These are phyloP conservation scores for Talaromyces liani DNA, from an alignment of 495 filamentous ascomycete genomes.

Conservation along the genomic window DNA sequence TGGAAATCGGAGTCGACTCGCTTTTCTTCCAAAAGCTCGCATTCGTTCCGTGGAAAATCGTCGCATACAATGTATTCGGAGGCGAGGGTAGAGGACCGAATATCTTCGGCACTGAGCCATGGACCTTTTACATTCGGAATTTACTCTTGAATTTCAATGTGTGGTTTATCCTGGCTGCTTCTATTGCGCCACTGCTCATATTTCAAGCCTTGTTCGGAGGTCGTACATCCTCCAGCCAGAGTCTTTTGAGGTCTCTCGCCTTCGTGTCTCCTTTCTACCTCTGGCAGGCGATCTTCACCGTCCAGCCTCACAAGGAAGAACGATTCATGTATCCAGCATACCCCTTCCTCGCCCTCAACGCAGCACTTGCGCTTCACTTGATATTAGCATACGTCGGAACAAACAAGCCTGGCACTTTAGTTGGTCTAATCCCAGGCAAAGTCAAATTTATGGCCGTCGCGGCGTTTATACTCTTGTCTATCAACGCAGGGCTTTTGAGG, in stretches of 20 bases:
- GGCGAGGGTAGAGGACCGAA: slow-evolving; percentile 70
- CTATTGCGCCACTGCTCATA: slow-evolving; percentile 55
- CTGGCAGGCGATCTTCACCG: slow-evolving; percentile 86
- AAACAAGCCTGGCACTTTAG: slow-evolving; percentile 52
- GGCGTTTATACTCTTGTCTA: slow-evolving; percentile 44
- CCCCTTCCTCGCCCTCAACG: slow-evolving; percentile 85
- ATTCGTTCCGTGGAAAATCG: slow-evolving; percentile 83
- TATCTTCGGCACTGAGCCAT: slow-evolving; percentile 94
- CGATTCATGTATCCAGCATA: slow-evolving; percentile 98
- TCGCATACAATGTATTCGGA: slow-evolving; percentile 90
- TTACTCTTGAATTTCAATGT: slow-evolving; percentile 90
- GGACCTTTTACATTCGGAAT: slow-evolving; percentile 94
- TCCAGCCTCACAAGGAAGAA: slow-evolving; percentile 96
- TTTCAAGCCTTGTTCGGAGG: slow-evolving; percentile 38
- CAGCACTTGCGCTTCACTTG: slow-evolving; percentile 77
- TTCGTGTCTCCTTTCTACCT: slow-evolving; percentile 83
- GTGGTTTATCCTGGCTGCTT: slow-evolving; percentile 81
- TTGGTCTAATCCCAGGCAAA: slow-evolving; percentile 61
- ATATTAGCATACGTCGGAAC: slow-evolving; percentile 65
- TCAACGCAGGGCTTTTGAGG: slow-evolving; percentile 61
- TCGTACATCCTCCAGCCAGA: slow-evolving; percentile 32
- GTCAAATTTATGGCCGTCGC: slow-evolving; percentile 58
- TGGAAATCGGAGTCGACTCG: slow-evolving; percentile 61
- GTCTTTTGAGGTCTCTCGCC: slow-evolving; percentile 59
- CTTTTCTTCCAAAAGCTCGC: slow-evolving; percentile 76